Base-by-base conservation (phyloP, 2,329 filamentous ascomycete genomes). In the Sporothrix brasiliensis region DNA sequence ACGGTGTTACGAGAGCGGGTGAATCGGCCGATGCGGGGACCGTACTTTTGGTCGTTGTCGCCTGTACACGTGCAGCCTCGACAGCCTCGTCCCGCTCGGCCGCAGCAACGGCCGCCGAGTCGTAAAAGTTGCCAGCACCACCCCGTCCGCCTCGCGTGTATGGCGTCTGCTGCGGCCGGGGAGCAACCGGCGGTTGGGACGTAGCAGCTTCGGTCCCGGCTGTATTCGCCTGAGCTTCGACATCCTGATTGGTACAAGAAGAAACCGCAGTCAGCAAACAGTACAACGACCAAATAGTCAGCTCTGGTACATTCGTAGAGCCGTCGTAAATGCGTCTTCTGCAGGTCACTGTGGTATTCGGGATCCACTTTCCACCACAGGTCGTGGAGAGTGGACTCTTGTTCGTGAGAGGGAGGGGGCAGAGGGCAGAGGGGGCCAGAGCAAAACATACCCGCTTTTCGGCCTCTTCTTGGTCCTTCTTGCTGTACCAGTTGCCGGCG, bases 401-500 rank as follows among this genome's bases (percentile, higher is more conserved):
- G 58, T 13, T 39, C 58, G 24, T 41, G 24, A 34, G 47, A 39
- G 41, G 44, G 19, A 58, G 21, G 50, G n/a, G 30, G 13, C 34
- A 65, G 47, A 58, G n/a, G 30, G 13, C 34, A 65, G 47, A 58
- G 52, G 56, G 52, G 34, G 27, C 14, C 50, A 54, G 67, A 39
- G 16, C 21, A 19, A 9, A 39, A 68, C 70, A 52, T 41, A 73
- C 71, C 67, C 54, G 61, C 58, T 70, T 70, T n/a, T 73, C 69
- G 77, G 78, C 80, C 41, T 85, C 82, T 39, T 86, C 81, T 34
- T 85, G 77, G 71, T 87, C 83, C 73, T 84, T 81, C 73, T 84
- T 82, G 75, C 81, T 81, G 75, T 84, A 84, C 77, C 85, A 89
- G 78, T 91, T 91, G 68, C 88, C 88, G 6, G 88, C 88, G 66